Evolutionary conservation across 192 early-diverging fungal genomes (phyloP).

Genomic region (Podila minutissima): DNA sequence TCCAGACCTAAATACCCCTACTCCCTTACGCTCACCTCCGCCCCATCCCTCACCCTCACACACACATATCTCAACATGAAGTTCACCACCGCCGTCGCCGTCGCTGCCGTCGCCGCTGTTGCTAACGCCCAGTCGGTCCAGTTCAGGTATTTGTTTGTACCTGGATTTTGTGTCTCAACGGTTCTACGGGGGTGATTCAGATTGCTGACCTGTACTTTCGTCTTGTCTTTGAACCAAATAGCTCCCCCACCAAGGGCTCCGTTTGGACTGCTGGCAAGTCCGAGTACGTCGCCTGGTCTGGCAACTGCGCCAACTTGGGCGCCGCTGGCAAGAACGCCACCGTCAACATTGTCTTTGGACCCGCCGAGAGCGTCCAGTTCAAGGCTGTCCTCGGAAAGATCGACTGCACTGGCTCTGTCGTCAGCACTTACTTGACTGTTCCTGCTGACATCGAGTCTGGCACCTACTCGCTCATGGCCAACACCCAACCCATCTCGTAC

Average conservation of each 20-base stretch:
- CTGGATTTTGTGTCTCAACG: background rate
- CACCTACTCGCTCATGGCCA: conserved; percentile 14
- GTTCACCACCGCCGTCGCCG: conserved; percentile 13
- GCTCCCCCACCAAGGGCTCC: conserved; percentile 9
- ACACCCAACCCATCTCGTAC: conserved; percentile 19
- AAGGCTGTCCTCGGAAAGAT: background rate
- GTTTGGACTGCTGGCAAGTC: conserved; percentile 8
- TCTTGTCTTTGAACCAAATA: background rate
- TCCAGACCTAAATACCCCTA: conserved; percentile 4
- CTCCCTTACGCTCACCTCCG: background rate
- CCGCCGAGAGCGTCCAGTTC: conserved; percentile 7
- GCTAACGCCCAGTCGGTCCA: conserved; percentile 14
- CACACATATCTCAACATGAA: conserved; percentile 13
- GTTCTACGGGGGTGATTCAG: background rate
- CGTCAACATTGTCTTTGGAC: conserved; percentile 9
- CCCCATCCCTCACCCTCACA: conserved; percentile 1
- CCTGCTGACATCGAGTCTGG: background rate
- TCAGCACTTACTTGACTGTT: background rate
- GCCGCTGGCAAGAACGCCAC: background rate
- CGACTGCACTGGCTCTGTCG: conserved; percentile 11
- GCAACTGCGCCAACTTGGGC: conserved; percentile 11
- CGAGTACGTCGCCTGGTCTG: conserved; percentile 8
- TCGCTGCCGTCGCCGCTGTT: conserved; percentile 6
- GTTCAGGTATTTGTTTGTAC: conserved; percentile 8
- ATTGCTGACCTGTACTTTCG: background rate